Percentiles rank a stretch among this genome's conserved stretches.
Evolutionary conservation across 352 stramenopile species (phyloP).

Genomic region (Thalassiosira sp.): DNA sequence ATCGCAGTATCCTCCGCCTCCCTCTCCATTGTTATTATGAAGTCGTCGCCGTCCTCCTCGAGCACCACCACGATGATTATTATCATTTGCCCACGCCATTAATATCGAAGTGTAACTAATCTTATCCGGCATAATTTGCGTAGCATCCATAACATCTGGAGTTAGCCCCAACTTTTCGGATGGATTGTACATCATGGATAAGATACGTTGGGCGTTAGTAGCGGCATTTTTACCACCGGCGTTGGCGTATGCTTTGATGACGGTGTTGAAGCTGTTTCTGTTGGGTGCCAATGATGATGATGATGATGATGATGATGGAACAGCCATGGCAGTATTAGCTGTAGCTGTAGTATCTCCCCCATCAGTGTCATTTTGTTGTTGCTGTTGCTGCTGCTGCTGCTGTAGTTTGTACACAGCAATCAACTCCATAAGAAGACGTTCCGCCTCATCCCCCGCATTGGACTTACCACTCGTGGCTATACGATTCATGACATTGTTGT

Average conservation of each 20-base stretch:
- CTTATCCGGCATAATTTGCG: constrained; percentile 39
- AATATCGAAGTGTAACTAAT: constrained; percentile 42
- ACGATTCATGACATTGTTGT: constrained; percentile 52
- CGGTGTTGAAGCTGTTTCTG: constrained; percentile 52
- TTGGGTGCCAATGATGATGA: constrained; percentile 41
- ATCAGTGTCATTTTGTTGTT: too few species aligned
- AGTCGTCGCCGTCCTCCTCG: too few species aligned
- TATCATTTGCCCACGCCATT: constrained; percentile 52
- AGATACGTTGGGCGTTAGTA: constrained; percentile 26
- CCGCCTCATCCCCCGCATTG: constrained; percentile 35
- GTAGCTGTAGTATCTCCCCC: too few species aligned
- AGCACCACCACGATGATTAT: too few species aligned
- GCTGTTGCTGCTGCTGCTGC: constrained; percentile 50
- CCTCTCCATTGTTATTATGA: too few species aligned
- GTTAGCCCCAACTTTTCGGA: too few species aligned
- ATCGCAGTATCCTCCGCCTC: too few species aligned
- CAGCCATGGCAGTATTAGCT: too few species aligned
- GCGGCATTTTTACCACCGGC: constrained; percentile 33
- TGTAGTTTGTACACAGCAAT: constrained; percentile 41
- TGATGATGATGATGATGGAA: too few species aligned
- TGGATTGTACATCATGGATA: constrained; percentile 41
- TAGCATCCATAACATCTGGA: too few species aligned
- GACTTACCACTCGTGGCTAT: constrained; percentile 31
- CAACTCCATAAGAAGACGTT: constrained; percentile 58
- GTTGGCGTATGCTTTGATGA: constrained; percentile 67